These are phyloP conservation scores for Dictyostelium firmibasis DNA, from an alignment of 78 protist species.

Conservation along the genomic window DNA sequence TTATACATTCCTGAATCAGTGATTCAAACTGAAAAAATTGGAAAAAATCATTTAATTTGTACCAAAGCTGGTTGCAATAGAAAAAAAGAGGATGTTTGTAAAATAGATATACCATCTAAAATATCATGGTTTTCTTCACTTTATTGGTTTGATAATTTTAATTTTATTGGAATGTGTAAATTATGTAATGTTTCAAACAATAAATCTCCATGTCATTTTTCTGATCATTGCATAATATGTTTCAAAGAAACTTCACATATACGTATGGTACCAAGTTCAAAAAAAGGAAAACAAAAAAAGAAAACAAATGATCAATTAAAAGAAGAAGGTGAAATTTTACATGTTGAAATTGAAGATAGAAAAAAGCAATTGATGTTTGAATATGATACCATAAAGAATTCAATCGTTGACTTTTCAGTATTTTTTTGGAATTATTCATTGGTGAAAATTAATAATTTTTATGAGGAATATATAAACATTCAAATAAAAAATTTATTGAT, in stretches of 20 bases:
- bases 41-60: background rate
- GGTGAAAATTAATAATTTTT: background rate
- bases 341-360: background rate
- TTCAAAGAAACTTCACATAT: background rate
- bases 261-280: background rate
- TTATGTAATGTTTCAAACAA: background rate
- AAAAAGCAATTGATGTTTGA: background rate
- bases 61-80: background rate
- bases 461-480: background rate
- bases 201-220: background rate
- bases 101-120: background rate
- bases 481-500: background rate
- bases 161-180: background rate
- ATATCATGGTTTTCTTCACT: background rate
- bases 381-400: background rate
- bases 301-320: background rate
- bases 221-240: background rate
- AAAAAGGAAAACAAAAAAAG: background rate
- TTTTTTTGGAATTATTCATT: background rate
- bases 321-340: background rate
- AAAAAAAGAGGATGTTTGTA: background rate
- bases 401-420: background rate
- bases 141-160: background rate
- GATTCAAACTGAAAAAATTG: background rate
- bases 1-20: background rate